Base-by-base conservation (phyloP, 371 early-diverging fungal species). In the Mortierella polycephala region DNA sequence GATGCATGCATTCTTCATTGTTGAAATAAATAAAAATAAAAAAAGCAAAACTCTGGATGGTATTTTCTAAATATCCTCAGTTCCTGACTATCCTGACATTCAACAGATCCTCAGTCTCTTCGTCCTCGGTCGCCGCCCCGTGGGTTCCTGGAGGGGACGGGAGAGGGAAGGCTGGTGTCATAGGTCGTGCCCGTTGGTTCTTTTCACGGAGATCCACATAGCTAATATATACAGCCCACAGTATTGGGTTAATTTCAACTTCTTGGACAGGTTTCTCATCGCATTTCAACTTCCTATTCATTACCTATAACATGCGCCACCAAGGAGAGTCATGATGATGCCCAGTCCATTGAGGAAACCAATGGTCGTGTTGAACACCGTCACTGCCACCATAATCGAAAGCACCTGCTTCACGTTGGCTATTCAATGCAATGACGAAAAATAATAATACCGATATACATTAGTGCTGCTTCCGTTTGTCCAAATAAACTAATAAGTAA, bases 401-500 rank as follows among this genome's bases (percentile, higher is more conserved):
- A 95, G 82, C 4, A 92, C 94, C 64, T 94, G 94, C 83, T 96
- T 95, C 45, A 95, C 93, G 76, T 96, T 95, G 60, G 92, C 91
- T 86, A 81, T 39, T n/a, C 23, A 30, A 47, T 18, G 59, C 30
- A 30, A 30, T 51, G 20, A 13, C 14, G 20, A 9, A 9, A n/a
- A 9, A 18, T 56, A 51, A 58, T 9, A 7, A 55, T 10, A 7
- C 12, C n/a, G 0, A 8, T 1, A 46, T 5, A 51, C 16, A 57
- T 37, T 10, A 23, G 44, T 20, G 8, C 16, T 5, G 12, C 14
- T 37, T 42, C 45, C 12, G n/a, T 52, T 16, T 46, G 16, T 1
- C 11, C 46, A 46, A 11, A 16, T 13, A 46, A n/a, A n/a, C n/a
- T 46, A 46, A 46, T 5, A 46, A 2, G 16, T 16, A 46, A 13